Evolutionary conservation across 2,329 filamentous ascomycete species (phyloP).

Genomic region (Trichocomaceae sp.): DNA sequence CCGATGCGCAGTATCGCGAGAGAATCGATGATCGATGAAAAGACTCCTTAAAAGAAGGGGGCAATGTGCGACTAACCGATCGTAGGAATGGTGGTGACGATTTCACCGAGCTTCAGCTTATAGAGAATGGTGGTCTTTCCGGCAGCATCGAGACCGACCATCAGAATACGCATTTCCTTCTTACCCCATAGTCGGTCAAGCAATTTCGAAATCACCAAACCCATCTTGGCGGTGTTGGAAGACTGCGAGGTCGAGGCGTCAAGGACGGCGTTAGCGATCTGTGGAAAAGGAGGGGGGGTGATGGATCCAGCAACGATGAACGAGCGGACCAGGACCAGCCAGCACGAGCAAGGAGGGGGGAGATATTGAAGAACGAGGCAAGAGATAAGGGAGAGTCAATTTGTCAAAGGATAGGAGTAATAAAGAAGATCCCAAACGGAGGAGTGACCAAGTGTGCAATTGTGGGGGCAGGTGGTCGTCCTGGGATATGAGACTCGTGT

Average conservation of each 20-base stretch:
- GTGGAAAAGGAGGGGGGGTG: background rate
- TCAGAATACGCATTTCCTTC: conserved; percentile 99
- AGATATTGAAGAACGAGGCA: conserved; percentile 11
- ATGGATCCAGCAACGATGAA: conserved; percentile 5
- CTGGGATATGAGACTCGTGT: conserved; percentile 7
- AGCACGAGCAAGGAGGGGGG: conserved; percentile 11
- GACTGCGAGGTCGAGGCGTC: conserved; percentile 12
- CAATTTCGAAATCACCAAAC: conserved; percentile 94
- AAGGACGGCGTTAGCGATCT: background rate
- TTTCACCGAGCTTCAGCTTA: conserved; percentile 98
- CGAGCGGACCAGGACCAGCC: background rate
- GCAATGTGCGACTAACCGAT: conserved; percentile 61
- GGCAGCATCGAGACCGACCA: conserved; percentile 98
- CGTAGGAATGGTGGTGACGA: conserved; percentile 97
- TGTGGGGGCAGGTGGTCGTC: conserved; percentile 11
- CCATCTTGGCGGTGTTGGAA: conserved; percentile 62
- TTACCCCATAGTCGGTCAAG: conserved; percentile 96
- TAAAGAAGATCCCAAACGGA: conserved; percentile 11
- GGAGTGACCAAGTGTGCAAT: conserved; percentile 7
- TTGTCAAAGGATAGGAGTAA: conserved; percentile 12
- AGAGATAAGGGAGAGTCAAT: conserved; percentile 17
- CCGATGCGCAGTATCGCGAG: background rate
- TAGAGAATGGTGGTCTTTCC: conserved; percentile 99
- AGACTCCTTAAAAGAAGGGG: conserved; percentile 7
- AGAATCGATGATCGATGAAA: background rate